A percentile compares a stretch with the other conserved stretches of the same genome.
Evolutionary conservation across 148 eudicot species (phyloP).

Genomic region (Rhododendron simsii): DNA sequence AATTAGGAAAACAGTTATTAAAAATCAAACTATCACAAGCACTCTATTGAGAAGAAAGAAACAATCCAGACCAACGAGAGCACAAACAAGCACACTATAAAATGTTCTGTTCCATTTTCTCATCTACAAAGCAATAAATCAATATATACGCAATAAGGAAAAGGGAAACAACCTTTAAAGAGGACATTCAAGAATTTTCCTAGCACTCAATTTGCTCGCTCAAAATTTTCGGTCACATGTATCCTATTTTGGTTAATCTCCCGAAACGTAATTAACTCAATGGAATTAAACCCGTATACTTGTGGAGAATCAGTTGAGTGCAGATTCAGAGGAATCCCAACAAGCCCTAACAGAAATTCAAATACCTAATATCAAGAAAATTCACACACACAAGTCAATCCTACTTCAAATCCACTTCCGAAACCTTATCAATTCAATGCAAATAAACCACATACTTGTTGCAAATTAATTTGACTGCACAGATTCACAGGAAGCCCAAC

Average conservation of each 20-base stretch:
- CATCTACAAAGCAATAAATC: neutral
- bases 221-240: neutral
- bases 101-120: neutral
- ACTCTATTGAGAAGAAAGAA: neutral
- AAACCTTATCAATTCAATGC: neutral
- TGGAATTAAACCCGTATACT: neutral
- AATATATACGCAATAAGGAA: neutral
- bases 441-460: neutral
- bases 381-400: neutral
- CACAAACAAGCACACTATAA: neutral
- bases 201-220: neutral
- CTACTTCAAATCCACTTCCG: neutral
- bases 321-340: neutral
- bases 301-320: neutral
- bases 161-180: neutral
- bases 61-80: neutral
- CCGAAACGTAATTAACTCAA: neutral
- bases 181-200: neutral
- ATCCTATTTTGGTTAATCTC: neutral
- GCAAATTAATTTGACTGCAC: neutral
- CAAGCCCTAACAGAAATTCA: neutral
- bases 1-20: neutral
- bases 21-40: neutral
- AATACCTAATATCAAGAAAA: neutral
- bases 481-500: neutral